phyloP scores from a whole-genome alignment of 2,329 filamentous ascomycete genomes.

The Cladosporium sp. region DNA sequence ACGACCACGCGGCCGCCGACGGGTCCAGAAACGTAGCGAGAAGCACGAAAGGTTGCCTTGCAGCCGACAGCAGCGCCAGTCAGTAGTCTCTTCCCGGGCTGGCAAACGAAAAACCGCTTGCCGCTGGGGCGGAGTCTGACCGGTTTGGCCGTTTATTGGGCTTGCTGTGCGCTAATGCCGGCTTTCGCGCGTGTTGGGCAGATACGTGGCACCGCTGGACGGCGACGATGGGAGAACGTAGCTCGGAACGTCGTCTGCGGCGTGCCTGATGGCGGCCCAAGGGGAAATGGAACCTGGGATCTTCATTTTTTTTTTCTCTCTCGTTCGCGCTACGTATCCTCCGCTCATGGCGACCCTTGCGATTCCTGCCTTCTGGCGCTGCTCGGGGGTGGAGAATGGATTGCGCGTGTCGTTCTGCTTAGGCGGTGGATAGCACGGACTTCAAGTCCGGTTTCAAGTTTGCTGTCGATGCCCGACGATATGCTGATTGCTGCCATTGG shows the following conservation, averaged over 20 bases:
- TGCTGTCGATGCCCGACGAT: slow-evolving; percentile 7
- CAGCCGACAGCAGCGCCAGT: background rate
- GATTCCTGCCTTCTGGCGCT: background rate
- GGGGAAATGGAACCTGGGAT: background rate
- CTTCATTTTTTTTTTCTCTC: background rate
- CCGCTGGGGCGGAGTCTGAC: no score
- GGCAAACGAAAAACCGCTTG: no score
- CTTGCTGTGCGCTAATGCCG: slow-evolving; percentile 9
- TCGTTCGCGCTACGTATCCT: no score
- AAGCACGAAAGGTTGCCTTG: slow-evolving; percentile 13
- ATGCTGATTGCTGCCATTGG: background rate
- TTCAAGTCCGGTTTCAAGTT: background rate
- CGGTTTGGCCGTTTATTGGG: background rate
- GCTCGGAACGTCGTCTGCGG: background rate
- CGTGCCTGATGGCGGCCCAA: slow-evolving; percentile 4
- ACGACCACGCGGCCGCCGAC: slow-evolving; percentile 5
- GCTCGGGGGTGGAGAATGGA: background rate
- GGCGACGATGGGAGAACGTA: slow-evolving; percentile 6
- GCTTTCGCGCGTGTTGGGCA: slow-evolving; percentile 12
- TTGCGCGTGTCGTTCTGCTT: background rate
- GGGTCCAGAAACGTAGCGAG: background rate
- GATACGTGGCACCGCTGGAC: slow-evolving; percentile 12
- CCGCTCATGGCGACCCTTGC: no score
- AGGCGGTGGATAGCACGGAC: background rate
- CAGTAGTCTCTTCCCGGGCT: background rate